phyloP scores from a whole-genome alignment of 257 asterid genomes.

The Ehretia macrophylla region DNA sequence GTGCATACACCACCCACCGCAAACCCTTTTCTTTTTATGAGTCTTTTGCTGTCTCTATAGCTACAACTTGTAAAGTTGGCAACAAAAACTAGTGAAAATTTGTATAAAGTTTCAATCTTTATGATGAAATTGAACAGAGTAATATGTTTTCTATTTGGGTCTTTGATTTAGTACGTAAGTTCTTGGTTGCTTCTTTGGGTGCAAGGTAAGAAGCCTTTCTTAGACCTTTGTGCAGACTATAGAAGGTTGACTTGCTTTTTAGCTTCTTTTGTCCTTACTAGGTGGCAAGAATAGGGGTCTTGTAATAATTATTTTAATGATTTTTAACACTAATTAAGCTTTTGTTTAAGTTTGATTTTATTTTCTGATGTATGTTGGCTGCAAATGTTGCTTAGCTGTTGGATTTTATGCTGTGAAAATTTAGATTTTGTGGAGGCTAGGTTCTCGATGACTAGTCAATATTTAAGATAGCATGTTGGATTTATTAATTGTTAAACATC shows the following conservation, averaged over 20 bases:
- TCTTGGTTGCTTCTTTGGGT: conserved; percentile 9
- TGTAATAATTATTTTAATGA: background rate
- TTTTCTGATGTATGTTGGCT: background rate
- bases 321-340: background rate
- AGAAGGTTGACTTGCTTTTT: conserved; percentile 39
- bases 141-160: background rate
- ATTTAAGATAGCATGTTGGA: no score
- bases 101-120: background rate
- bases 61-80: background rate
- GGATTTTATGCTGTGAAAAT: background rate
- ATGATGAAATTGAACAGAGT: background rate
- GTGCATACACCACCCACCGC: conserved; percentile 29
- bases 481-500: no score
- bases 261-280: conserved; percentile 11
- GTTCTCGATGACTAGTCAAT: no score
- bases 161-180: background rate
- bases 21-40: background rate
- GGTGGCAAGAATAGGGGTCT: conserved; percentile 1
- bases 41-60: background rate
- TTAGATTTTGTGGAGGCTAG: background rate
- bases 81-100: background rate
- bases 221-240: conserved; percentile 18
- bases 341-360: background rate
- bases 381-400: background rate
- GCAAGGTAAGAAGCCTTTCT: conserved; percentile 18